Base-by-base conservation (phyloP, 805 yeast species). In the Cyberlindnera nakhonratchasimensis region DNA sequence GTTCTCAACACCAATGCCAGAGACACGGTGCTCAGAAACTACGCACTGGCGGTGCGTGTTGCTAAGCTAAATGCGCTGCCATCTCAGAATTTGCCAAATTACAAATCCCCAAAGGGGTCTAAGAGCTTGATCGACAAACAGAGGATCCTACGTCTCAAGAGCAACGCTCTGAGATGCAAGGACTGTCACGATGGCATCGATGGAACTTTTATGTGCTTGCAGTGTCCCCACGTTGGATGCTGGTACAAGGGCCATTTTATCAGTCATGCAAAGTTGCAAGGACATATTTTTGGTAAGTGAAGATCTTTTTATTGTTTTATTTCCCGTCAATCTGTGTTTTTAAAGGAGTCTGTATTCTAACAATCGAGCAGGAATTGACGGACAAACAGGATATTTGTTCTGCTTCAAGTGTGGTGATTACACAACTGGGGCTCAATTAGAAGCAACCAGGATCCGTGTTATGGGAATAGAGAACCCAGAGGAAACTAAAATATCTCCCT, bases 371-470 rank as follows among this genome's bases (percentile, higher is more conserved):
- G 59, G 59, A 18, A 81, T 87, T 29, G 89, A 84, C 60, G 70
- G 88, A 3, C 66, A 69, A 16, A 73, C 78, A 37, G 90, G 90
- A 2, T 71, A 81, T 34, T 62, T 90, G 33, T 82, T 77, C 56
- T 91, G 98, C 61, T 84, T 85, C 62, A 77, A 73, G 59, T 91
- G 98, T 63, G 74, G 76, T 13, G 81, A 82, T 52, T 83, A 82
- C 55, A 77, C 86, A 20, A 75, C 81, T 46, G 84, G 84, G 52
- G 70, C 75, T 3, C 65, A 65, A 35, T 62, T 85, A 29, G 86
- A 83, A 46, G 58, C 59, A n/a, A 69, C 74, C 23, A 64, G 89
- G 3, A 20, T 40, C 11, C 25, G 31, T 17, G 29, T 25, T 4
- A 11, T 26, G 30, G 14, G 14, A 18, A 17, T 28, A 12, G 25